A percentile compares a stretch with the other conserved stretches of the same genome.
These are phyloP conservation scores for Pythium coloratum DNA, from an alignment of 352 stramenopile species.

Conservation along the genomic window DNA sequence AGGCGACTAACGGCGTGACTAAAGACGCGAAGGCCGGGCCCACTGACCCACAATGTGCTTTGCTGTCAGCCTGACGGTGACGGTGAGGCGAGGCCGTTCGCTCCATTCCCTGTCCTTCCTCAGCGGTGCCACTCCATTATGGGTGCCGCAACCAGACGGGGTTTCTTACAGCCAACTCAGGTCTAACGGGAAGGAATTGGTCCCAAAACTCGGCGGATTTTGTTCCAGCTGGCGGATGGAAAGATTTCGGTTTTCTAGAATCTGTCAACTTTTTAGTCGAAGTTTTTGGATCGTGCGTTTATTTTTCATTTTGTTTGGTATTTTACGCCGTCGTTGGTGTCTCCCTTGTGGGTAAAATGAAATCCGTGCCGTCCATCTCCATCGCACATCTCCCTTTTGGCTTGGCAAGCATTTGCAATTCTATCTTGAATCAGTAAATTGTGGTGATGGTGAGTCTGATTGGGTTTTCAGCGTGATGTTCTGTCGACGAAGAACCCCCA, in stretches of 20 bases:
- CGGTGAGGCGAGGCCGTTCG: background rate
- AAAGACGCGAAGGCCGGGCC: background rate
- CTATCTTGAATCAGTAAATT: background rate
- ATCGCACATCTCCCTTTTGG: background rate
- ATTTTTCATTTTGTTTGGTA: background rate
- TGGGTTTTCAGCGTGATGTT: background rate
- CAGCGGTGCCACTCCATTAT: background rate
- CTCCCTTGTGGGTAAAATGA: background rate
- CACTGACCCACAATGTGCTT: too few species aligned
- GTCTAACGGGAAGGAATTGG: background rate
- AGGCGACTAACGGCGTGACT: background rate
- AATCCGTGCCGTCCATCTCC: background rate
- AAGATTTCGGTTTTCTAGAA: background rate
- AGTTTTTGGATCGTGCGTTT: background rate
- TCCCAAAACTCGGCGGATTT: background rate
- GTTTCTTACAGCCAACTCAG: background rate
- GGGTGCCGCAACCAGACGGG: background rate
- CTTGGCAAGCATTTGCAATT: background rate
- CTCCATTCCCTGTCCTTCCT: background rate
- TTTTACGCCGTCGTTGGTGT: background rate
- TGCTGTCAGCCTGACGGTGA: background rate
- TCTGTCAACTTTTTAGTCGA: background rate
- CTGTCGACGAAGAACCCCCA: background rate
- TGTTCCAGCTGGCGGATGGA: background rate
- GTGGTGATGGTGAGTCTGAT: background rate